These are phyloP conservation scores for Cladosporium sp. DNA, from an alignment of 2,329 filamentous ascomycete genomes.

Conservation along the genomic window DNA sequence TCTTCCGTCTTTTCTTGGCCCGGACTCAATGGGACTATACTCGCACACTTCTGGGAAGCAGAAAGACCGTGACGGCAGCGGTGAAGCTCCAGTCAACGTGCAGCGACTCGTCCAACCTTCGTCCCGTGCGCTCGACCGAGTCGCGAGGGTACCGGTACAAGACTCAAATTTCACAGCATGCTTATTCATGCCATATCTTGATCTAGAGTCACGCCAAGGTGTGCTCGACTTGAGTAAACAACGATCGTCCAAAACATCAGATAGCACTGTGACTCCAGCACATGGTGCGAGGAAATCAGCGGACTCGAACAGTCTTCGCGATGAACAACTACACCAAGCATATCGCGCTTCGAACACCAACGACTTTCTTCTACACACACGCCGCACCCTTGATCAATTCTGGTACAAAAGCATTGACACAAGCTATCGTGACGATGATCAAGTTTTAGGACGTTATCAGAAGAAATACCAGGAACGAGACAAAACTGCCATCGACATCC, in stretches of 20 bases:
- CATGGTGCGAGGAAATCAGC: no score
- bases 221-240: no score
- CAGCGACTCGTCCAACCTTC: not conserved
- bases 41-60: no score
- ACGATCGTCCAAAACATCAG: no score
- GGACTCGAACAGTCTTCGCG: no score
- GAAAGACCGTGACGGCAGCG: conserved; percentile 11
- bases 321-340: conserved; percentile 25
- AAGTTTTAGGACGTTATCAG: conserved; percentile 60
- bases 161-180: conserved; percentile 34
- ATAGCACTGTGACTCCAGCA: no score
- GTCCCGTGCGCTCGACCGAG: not conserved
- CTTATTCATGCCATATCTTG: conserved; percentile 60
- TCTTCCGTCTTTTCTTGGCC: no score
- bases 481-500: conserved; percentile 50
- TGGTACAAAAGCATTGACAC: conserved; percentile 63
- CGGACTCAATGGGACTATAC: no score
- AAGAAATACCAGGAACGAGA: conserved; percentile 29
- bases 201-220: conserved; percentile 51
- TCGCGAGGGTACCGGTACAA: not conserved
- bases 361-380: conserved; percentile 52
- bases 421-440: conserved; percentile 54
- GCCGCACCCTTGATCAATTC: conserved; percentile 61
- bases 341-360: not conserved
- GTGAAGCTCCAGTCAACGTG: conserved; percentile 11